A percentile compares a stretch with the other conserved stretches of the same genome.
phyloP scores from a whole-genome alignment of 1,284 basidiomycete genomes.

The Ustilago hordei region DNA sequence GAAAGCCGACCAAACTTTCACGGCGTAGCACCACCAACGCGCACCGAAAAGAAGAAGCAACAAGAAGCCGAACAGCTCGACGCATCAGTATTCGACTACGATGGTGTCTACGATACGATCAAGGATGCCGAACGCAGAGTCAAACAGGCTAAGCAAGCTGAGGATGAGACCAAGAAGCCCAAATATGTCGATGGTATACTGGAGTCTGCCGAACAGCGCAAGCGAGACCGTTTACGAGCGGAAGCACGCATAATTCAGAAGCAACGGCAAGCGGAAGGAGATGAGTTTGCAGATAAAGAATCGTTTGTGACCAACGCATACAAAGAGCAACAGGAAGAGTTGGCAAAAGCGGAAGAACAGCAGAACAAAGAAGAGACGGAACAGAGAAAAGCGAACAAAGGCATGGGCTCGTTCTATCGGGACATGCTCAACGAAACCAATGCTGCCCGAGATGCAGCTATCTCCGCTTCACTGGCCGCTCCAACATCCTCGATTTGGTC shows the following conservation, averaged over 20 bases:
- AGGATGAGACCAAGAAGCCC: constrained; percentile 77
- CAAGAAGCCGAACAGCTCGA: constrained; percentile 82
- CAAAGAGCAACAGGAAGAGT: constrained; percentile 93
- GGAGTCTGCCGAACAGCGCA: constrained; percentile 84
- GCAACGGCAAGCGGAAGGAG: constrained; percentile 92
- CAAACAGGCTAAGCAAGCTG: constrained; percentile 74
- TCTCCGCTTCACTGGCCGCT: constrained; percentile 38
- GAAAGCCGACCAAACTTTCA: constrained; percentile 5
- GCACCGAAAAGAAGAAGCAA: constrained; percentile 47
- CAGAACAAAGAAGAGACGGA: constrained; percentile 85
- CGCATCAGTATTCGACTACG: constrained; percentile 90
- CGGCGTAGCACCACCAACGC: constrained; percentile 35
- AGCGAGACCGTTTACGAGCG: constrained; percentile 87
- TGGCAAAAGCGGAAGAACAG: constrained; percentile 78
- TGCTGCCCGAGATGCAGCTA: constrained; percentile 60
- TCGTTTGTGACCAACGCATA: constrained; percentile 97
- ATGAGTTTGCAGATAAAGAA: constrained; percentile 93
- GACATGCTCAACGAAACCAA: constrained; percentile 61
- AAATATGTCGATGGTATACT: constrained; percentile 91
- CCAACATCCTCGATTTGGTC: background rate
- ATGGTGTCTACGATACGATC: constrained; percentile 95
- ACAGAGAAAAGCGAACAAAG: constrained; percentile 82
- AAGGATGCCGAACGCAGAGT: constrained; percentile 82
- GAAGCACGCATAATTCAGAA: constrained; percentile 98
- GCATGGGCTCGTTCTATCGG: constrained; percentile 72